Evolutionary conservation across 73 alveolate species (phyloP).

Genomic region (Tetrahymena elliotti): DNA sequence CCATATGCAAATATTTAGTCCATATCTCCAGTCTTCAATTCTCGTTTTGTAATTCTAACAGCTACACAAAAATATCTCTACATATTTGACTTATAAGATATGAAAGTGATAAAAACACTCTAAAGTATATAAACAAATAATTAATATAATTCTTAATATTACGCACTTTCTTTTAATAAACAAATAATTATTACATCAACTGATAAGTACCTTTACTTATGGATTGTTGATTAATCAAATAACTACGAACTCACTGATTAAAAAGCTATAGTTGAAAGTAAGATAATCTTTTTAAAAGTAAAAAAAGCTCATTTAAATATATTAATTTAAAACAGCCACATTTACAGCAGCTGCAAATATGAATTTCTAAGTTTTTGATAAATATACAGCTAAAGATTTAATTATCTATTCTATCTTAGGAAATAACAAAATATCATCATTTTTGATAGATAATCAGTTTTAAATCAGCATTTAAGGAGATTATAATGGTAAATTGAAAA

Average conservation of each 20-base stretch:
- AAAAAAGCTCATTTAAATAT: too few species aligned
- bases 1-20: background rate
- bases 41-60: background rate
- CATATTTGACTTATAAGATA: background rate
- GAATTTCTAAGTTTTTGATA: background rate
- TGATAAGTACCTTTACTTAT: background rate
- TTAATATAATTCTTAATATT: background rate
- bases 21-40: background rate
- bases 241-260: background rate
- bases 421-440: background rate
- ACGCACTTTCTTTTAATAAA: background rate
- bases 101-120: background rate
- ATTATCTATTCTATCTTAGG: background rate
- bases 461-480: background rate
- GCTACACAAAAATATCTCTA: background rate
- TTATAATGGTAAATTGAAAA: background rate
- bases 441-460: too few species aligned
- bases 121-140: too few species aligned
- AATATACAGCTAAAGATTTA: background rate
- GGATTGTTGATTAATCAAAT: background rate
- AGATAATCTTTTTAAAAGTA: background rate
- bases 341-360: background rate
- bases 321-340: background rate
- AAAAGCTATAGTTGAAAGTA: background rate
- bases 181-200: background rate